Base-by-base conservation (phyloP, 2,329 filamentous ascomycete genomes). In the Mollisiaceae sp. region DNA sequence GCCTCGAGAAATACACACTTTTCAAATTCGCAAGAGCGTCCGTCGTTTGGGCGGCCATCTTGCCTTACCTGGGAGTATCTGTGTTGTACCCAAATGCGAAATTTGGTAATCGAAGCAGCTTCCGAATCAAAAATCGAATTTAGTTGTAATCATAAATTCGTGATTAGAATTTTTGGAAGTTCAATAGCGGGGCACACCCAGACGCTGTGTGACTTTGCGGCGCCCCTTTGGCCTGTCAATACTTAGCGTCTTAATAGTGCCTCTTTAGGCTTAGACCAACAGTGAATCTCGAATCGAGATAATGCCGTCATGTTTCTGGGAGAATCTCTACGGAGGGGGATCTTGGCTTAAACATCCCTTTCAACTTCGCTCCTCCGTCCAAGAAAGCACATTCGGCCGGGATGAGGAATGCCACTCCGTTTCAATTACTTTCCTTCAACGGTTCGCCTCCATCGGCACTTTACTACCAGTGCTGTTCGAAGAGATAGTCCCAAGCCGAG, bases 11-110 rank as follows among this genome's bases (percentile, higher is more conserved):
- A 93, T 97, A 76, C 87, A 97, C 70, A 89, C 97, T 75, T 85
- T 97, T 80, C 94, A 98, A 80, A 93, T 98, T 74, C 90, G 94
- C 77, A 95, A 96, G 85, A 94, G 92, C 74, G 97, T 98, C 77
- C 93, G 95, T 57, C 38, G 68, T 60, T 65, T 73, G 71, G 20
- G 71, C 72, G 27, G 73, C 71, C 74, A 75, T 75, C 20, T 60
- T 73, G 63, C 63, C 54, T 63, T 65, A 39, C 55, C 47, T 56
- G 63, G 58, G 52, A 43, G 50, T 55, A 56, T 45, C 57, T 62
- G 54, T 58, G 43, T 56, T 47, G 45, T 60, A 20, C 39, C 45
- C 38, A 32, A n/a, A 50, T 32, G 20, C 8, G 35, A 39, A 43
- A 15, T 4, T 35, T 12, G 4, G n/a, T 6, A 47, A 8, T n/a